phyloP scores from a whole-genome alignment of 495 filamentous ascomycete species.

The Podospora fimiseda region DNA sequence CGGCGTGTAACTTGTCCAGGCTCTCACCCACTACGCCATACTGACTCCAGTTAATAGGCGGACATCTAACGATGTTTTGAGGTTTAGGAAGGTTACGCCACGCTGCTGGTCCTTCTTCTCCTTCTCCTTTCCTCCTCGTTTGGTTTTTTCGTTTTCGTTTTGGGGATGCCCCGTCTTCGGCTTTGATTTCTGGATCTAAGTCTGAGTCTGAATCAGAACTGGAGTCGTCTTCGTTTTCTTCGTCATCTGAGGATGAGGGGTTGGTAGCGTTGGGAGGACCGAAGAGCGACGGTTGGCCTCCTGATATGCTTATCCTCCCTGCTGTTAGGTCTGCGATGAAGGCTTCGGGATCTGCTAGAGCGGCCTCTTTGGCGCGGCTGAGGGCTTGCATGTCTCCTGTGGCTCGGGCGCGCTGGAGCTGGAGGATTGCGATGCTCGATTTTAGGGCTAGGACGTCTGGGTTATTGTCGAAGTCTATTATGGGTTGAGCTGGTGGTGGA shows the following conservation, averaged over 20 bases:
- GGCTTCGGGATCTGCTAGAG: conserved; percentile 58
- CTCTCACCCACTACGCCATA: conserved; percentile 77
- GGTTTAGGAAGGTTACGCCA: conserved; percentile 57
- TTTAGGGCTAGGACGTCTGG: conserved; percentile 78
- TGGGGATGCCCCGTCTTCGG: conserved; percentile 11
- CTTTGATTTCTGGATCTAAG: neutral
- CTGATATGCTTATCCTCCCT: conserved; percentile 42
- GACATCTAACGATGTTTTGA: conserved; percentile 79
- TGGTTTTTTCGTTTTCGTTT: conserved; percentile 4
- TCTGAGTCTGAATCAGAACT: conserved; percentile 8
- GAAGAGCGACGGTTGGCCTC: conserved; percentile 23
- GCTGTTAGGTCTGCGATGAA: conserved; percentile 58
- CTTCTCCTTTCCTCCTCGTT: neutral
- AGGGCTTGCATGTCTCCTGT: conserved; percentile 62
- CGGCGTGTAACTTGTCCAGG: conserved; percentile 74
- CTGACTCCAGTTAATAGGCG: conserved; percentile 84
- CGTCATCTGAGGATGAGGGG: too few relatives aligned
- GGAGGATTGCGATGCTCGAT: conserved; percentile 72
- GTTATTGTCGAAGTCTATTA: conserved; percentile 64
- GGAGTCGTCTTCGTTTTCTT: conserved; percentile 35
- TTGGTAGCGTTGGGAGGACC: too few relatives aligned
- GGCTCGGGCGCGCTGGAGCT: conserved; percentile 73
- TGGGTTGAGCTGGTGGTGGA: conserved; percentile 54
- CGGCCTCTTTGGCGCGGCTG: conserved; percentile 55
- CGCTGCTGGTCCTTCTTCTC: conserved; percentile 5